Conservation (phyloP, 495 filamentous ascomycete species). For the Aspergillus homomorphus region DNA sequence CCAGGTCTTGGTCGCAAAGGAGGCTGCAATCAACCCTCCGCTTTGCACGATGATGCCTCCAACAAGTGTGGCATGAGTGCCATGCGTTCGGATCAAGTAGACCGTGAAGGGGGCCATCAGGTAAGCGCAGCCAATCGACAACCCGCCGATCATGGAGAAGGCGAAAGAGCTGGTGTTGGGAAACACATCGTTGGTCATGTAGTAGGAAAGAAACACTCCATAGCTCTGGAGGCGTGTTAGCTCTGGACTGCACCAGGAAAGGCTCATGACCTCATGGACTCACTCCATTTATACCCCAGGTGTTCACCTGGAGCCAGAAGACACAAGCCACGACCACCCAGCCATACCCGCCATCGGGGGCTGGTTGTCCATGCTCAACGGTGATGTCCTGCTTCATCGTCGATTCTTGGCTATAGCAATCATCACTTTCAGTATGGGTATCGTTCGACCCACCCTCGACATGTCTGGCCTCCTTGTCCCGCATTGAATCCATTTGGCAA, state of each 20-base stretch:
- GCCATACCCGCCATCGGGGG: constrained; percentile 57
- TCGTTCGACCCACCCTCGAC: not conserved
- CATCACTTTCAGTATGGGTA: not conserved
- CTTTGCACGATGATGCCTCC: constrained; percentile 55
- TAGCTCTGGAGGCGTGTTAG: constrained; percentile 43
- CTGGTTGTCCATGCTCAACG: not conserved
- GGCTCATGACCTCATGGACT: constrained; percentile 9
- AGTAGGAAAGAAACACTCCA: constrained; percentile 64
- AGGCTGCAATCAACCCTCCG: constrained; percentile 55
- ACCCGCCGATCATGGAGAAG: constrained; percentile 67
- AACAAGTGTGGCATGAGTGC: constrained; percentile 51
- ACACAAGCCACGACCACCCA: constrained; percentile 55
- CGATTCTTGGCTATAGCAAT: not conserved
- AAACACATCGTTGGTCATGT: constrained; percentile 56
- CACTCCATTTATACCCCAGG: constrained; percentile 59
- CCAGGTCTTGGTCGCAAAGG: constrained; percentile 62
- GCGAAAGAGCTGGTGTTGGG: constrained; percentile 50
- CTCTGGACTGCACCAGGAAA: not conserved
- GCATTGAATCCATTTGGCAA: constrained; percentile 1
- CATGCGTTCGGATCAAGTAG: constrained; percentile 44
- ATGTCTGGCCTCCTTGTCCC: not conserved
- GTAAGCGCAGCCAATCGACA: constrained; percentile 59
- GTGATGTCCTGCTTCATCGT: not conserved
- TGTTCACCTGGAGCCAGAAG: constrained; percentile 56
- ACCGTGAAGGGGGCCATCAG: constrained; percentile 59